Evolutionary conservation across 768 basidiomycete genomes (phyloP), one percentile per base, ranked within the genome.

Genomic region (Boletellus sp.): DNA sequence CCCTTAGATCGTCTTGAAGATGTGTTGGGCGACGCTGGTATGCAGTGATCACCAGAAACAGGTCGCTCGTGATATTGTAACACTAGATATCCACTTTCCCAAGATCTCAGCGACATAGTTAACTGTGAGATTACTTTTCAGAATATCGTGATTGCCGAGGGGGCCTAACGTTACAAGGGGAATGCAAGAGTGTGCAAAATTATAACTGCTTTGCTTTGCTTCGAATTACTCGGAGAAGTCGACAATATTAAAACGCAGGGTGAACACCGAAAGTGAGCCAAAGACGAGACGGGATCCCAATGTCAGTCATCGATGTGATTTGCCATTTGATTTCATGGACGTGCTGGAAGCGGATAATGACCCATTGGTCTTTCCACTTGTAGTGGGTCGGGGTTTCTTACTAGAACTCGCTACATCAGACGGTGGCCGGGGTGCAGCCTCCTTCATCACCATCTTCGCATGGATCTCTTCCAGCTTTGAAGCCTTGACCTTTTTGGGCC

Each of bases 401-500:
- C 69, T 57, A 6, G 75, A 66, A 52, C 60, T 74, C 24, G 67
- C 56, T 37, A 54, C 58, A 46, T 84, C 84, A 20, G 77, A 70
- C 45, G 75, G 72, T n/a, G 78, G 70, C 51, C 80, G 72, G n/a
- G 83, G 81, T 31, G 80, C 78, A 40, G 81, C 78, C 63, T 89
- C 89, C 68, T 90, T 90, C 79, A 87, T 86, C 53, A 91, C 90
- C 87, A 96, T 92, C 72, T 96, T 96, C 15, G 90, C 87, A 61
- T 96, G 93, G 38, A 97, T 95, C 64, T 93, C 92, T 68, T 94
- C 90, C 34, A 97, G 74, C 69, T 96, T 96, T 15, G 81, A 83
- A 12, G 93, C 91, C 66, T 88, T 93, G 56, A 97, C 94, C 70
- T 94, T 91, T 75, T 95, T 90, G 6, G 94, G 94, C 94, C 94